phyloP scores from a whole-genome alignment of 306 rosid species.

The Citrullus amarus region DNA sequence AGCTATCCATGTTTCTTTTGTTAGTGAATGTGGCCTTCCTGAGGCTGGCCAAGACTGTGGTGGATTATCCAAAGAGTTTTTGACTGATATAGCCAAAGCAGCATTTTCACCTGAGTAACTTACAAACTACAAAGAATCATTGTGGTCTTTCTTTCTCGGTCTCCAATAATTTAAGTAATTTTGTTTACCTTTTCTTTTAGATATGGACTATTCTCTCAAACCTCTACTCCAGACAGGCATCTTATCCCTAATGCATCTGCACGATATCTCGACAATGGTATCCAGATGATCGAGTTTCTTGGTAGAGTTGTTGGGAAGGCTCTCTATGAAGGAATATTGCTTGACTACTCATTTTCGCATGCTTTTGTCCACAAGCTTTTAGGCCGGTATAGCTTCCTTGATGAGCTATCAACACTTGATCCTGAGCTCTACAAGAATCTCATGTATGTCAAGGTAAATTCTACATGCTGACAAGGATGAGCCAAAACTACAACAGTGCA shows the following conservation, averaged over 20 bases:
- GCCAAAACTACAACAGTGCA: neutral
- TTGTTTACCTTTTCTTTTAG: constrained; percentile 28
- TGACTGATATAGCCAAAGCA: constrained; percentile 83
- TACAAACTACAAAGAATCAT: constrained; percentile 4
- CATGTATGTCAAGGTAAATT: constrained; percentile 88
- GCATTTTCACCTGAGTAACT: constrained; percentile 89
- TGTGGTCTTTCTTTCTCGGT: neutral
- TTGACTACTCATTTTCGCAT: constrained; percentile 90
- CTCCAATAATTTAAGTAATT: neutral
- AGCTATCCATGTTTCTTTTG: constrained; percentile 88
- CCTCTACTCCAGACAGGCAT: constrained; percentile 79
- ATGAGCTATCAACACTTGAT: constrained; percentile 92
- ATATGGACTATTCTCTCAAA: constrained; percentile 81
- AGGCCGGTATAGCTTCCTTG: constrained; percentile 95
- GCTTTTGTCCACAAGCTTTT: constrained; percentile 85
- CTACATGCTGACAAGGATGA: neutral
- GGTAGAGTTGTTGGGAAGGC: constrained; percentile 99
- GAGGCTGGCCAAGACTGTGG: constrained; percentile 99
- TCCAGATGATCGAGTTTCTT: constrained; percentile 95
- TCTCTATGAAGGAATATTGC: constrained; percentile 92
- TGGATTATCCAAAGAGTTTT: constrained; percentile 88
- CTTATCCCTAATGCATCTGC: constrained; percentile 78
- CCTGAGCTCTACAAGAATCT: constrained; percentile 85
- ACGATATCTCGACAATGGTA: constrained; percentile 74
- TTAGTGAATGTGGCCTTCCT: constrained; percentile 93